phyloP scores from a whole-genome alignment of 805 yeast genomes.

The Saturnispora besseyi region DNA sequence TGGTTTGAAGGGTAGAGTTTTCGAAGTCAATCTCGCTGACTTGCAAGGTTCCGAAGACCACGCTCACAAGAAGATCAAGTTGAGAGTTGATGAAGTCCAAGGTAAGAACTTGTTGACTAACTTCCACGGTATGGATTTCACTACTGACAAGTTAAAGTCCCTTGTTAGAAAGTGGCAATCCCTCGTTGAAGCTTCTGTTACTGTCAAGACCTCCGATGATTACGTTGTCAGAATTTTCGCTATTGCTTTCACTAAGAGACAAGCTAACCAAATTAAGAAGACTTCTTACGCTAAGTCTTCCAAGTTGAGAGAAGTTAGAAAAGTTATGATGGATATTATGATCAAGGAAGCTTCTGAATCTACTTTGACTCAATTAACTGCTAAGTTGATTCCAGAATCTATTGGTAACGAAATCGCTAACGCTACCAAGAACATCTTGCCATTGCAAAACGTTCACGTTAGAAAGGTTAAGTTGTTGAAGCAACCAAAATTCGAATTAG shows the following conservation, averaged over 20 bases:
- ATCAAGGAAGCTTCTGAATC: slow-evolving; percentile 92
- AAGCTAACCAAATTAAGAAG: slow-evolving; percentile 94
- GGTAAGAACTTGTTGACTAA: slow-evolving; percentile 97
- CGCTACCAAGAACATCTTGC: slow-evolving; percentile 90
- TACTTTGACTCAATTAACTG: slow-evolving; percentile 91
- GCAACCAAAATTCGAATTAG: slow-evolving; percentile 98
- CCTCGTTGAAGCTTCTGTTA: slow-evolving; percentile 94
- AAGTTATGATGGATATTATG: slow-evolving; percentile 93
- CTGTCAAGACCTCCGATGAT: slow-evolving; percentile 97
- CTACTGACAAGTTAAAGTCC: slow-evolving; percentile 95
- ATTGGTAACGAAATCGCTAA: slow-evolving; percentile 98
- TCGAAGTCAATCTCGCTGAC: slow-evolving; percentile 94
- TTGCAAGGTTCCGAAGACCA: slow-evolving; percentile 98
- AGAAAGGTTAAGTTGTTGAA: slow-evolving; percentile 98
- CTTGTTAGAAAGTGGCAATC: slow-evolving; percentile 99
- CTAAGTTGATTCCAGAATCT: slow-evolving; percentile 97
- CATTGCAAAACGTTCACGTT: slow-evolving; percentile 97
- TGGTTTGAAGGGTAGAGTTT: slow-evolving; percentile 95
- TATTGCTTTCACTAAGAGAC: slow-evolving; percentile 98
- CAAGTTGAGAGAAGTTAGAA: slow-evolving; percentile 94
- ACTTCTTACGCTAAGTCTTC: slow-evolving; percentile 97
- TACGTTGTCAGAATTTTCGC: slow-evolving; percentile 94
- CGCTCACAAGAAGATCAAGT: slow-evolving; percentile 93
- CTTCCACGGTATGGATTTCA: slow-evolving; percentile 99
- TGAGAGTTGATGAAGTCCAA: slow-evolving; percentile 98